Conservation (phyloP, 2,329 filamentous ascomycete genomes). For the Aspergillus pseudonomiae region DNA sequence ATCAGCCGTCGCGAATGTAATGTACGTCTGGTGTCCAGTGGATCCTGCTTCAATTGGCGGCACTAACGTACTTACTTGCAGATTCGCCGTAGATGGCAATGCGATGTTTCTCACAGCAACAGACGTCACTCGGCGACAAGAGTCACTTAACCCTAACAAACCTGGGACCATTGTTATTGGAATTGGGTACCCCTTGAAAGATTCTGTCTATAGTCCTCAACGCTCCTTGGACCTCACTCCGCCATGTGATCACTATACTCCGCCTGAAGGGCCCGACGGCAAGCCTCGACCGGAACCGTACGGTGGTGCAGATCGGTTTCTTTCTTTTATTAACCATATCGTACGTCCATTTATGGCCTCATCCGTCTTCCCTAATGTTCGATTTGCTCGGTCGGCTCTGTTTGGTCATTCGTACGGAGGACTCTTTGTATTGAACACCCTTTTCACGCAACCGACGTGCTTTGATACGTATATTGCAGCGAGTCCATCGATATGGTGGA, state of each 20-base stretch:
- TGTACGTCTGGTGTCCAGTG: slow-evolving; percentile 18
- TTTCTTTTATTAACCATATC: slow-evolving; percentile 48
- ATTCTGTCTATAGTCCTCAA: slow-evolving; percentile 25
- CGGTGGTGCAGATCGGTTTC: slow-evolving; percentile 51
- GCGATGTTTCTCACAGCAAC: slow-evolving; percentile 32
- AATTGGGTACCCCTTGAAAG: slow-evolving; percentile 27
- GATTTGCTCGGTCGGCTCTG: slow-evolving; percentile 45
- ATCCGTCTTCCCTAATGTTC: slow-evolving; percentile 34
- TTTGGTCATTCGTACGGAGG: slow-evolving; percentile 57
- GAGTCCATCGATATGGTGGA: slow-evolving; percentile 55
- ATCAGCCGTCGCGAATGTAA: slow-evolving; percentile 13
- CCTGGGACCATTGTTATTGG: slow-evolving; percentile 28
- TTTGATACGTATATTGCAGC: slow-evolving; percentile 52
- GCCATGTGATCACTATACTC: slow-evolving; percentile 22
- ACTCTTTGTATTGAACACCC: slow-evolving; percentile 50
- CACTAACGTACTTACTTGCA: slow-evolving; percentile 2
- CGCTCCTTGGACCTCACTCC: slow-evolving; percentile 27
- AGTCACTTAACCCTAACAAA: slow-evolving; percentile 15
- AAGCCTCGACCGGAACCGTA: slow-evolving; percentile 21
- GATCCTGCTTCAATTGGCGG: background rate
- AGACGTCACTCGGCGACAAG: slow-evolving; percentile 26
- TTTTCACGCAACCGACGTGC: slow-evolving; percentile 44
- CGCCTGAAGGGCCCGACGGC: slow-evolving; percentile 31
- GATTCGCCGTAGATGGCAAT: slow-evolving; percentile 34
- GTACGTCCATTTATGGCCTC: slow-evolving; percentile 34